phyloP scores from a whole-genome alignment of 495 filamentous ascomycete species.

The Monascus purpureus region DNA sequence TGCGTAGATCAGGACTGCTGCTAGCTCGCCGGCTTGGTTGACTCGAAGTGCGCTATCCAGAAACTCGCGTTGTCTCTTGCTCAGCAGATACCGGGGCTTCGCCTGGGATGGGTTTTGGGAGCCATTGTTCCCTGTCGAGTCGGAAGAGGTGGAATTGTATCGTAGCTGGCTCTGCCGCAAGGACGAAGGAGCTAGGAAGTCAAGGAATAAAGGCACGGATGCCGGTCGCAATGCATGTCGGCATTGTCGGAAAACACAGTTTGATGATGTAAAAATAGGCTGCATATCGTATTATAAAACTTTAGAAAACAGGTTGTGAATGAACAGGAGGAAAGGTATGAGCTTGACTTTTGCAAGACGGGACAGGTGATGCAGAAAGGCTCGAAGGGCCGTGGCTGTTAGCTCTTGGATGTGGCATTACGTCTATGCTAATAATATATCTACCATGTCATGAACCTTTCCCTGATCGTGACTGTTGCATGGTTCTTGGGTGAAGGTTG shows the following conservation, averaged over 20 bases:
- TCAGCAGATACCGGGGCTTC: constrained; percentile 49
- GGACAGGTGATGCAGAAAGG: no score
- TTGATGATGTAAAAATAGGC: constrained; percentile 8
- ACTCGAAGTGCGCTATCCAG: constrained; percentile 76
- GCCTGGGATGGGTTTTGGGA: constrained; percentile 1
- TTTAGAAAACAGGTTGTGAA: no score
- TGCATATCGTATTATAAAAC: constrained; percentile 6
- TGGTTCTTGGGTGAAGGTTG: no score
- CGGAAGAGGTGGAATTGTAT: constrained; percentile 16
- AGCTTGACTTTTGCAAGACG: no score
- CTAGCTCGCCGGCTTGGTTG: constrained; percentile 83
- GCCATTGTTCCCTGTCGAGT: constrained; percentile 5
- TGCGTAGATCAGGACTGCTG: constrained; percentile 73
- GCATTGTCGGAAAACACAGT: constrained; percentile 7
- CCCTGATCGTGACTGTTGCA: no score
- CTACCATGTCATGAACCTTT: no score
- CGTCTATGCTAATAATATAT: no score
- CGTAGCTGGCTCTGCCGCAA: constrained; percentile 12
- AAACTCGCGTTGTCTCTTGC: constrained; percentile 53
- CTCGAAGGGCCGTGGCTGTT: no score
- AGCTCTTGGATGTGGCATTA: no score
- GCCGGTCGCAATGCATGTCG: constrained; percentile 4
- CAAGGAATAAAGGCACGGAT: constrained; percentile 20
- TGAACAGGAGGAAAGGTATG: no score
- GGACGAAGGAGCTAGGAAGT: constrained; percentile 29